Evolutionary conservation across 1,139 yeast genomes (phyloP), one percentile per base, ranked within the genome.

Genomic region (Scheffersomyces titani): DNA sequence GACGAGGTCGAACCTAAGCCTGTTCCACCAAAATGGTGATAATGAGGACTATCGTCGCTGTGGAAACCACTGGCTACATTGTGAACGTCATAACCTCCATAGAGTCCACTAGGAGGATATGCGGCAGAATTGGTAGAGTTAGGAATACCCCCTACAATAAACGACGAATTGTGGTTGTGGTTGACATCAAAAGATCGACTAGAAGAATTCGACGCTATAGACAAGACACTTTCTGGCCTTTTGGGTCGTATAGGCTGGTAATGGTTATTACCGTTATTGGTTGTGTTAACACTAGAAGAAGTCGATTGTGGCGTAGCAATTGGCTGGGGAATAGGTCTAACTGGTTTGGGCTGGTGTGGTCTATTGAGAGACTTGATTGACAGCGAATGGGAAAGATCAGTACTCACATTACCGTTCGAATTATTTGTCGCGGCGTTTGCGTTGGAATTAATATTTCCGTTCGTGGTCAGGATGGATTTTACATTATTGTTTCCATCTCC

Each of bases 211-310:
- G 81, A 76, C 7, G 80, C 68, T 18, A 77, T 65, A 1, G 82
- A 78, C 59, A 78, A 61, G 11, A 76, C 82, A 59, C 81, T 75
- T 60, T 78, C 81, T 0, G 83, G 82, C 50, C 83, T 66, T 57
- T 72, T 73, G 1, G 78, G 77, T 51, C 77, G 70, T 54, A 64
- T 65, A 24, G 69, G 70, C 51, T 68, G 73, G 57, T 69, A 66
- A 50, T 68, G 70, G 4, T 63, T 57, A 6, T 55, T 48, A 20
- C 51, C 45, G 36, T 59, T 56, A 30, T 52, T 54, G 49, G 54
- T 36, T 1, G 40, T 5, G 53, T n/a, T 51, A 19, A 21, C 16
- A 46, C 49, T 45, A 66, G 72, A 70, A 30, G 71, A 64, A 4
- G 60, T 52, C 7, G 62, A 54, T 6, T 46, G 49, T 3, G 62